Evolutionary conservation across 768 basidiomycete species (phyloP).

Genomic region (Rhizopogon vesiculosus): DNA sequence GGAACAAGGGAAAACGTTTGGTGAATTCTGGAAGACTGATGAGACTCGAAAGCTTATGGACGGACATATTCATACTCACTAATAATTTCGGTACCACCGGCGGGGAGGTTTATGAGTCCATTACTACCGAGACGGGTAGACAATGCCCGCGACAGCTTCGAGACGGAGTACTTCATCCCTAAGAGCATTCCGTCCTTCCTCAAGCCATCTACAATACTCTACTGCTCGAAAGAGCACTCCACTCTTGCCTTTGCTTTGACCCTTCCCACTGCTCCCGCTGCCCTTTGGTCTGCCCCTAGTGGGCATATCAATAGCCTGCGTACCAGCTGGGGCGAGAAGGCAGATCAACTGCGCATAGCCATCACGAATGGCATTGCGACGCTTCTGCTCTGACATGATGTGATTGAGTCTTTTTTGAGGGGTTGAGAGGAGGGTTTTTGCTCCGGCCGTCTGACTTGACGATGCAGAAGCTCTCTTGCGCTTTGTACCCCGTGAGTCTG

Average conservation of each 20-base stretch:
- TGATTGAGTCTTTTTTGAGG: conserved; percentile 90
- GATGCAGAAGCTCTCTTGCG: conserved; percentile 20
- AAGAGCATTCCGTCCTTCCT: conserved; percentile 73
- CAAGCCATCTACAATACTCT: conserved; percentile 83
- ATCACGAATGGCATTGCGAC: conserved; percentile 86
- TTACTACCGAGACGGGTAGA: background rate
- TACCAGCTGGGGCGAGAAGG: conserved; percentile 75
- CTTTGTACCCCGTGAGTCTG: conserved; percentile 7
- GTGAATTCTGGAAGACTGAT: background rate
- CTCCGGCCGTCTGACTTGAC: conserved; percentile 27
- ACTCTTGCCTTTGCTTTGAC: conserved; percentile 81
- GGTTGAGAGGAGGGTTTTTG: conserved; percentile 69
- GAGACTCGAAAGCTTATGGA: background rate
- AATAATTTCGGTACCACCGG: background rate
- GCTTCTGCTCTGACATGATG: conserved; percentile 93
- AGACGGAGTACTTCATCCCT: conserved; percentile 61
- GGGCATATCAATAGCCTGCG: conserved; percentile 67
- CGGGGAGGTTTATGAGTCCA: background rate
- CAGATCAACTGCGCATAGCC: conserved; percentile 85
- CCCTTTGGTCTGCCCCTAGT: conserved; percentile 79
- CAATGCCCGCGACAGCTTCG: conserved; percentile 62
- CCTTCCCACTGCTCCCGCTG: conserved; percentile 59
- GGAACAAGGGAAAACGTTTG: background rate
- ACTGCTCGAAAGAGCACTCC: conserved; percentile 85
- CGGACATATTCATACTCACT: background rate